Percentiles rank a stretch among this genome's conserved stretches.
Evolutionary conservation across 2,329 filamentous ascomycete species (phyloP).

Genomic region (Coniella lustricola): DNA sequence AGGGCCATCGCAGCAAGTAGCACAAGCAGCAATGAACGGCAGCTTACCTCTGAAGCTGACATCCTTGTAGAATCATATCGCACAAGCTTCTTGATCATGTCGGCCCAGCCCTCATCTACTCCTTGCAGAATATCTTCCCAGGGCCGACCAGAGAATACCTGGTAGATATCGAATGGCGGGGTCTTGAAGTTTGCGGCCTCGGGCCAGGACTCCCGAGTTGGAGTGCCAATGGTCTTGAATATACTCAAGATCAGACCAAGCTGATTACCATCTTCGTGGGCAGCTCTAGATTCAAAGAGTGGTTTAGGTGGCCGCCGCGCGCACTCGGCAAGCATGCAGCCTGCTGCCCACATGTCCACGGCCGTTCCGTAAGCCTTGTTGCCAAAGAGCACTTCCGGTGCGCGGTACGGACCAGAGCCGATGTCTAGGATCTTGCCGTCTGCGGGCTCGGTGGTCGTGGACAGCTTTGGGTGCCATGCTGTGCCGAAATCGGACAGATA

Average conservation of each 20-base stretch:
- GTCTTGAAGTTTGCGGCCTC: slow-evolving; percentile 60
- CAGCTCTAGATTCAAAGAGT: slow-evolving; percentile 72
- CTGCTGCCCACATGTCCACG: slow-evolving; percentile 86
- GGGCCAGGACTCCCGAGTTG: slow-evolving; percentile 74
- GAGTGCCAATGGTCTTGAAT: slow-evolving; percentile 86
- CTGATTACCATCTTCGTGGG: slow-evolving; percentile 78
- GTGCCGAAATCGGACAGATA: slow-evolving; percentile 90
- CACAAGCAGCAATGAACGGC: neutral
- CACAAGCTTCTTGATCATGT: slow-evolving; percentile 62
- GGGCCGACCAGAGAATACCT: slow-evolving; percentile 56
- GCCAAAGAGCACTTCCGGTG: slow-evolving; percentile 87
- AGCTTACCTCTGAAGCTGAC: slow-evolving; percentile 53
- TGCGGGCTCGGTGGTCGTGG: slow-evolving; percentile 53
- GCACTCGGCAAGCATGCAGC: slow-evolving; percentile 76
- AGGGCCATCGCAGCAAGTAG: neutral
- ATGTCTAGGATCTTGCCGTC: slow-evolving; percentile 80
- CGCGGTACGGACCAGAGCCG: slow-evolving; percentile 83
- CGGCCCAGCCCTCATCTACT: slow-evolving; percentile 49
- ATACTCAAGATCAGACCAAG: slow-evolving; percentile 85
- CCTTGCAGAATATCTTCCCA: slow-evolving; percentile 67
- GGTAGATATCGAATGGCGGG: slow-evolving; percentile 88
- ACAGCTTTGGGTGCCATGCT: slow-evolving; percentile 64
- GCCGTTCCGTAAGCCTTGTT: slow-evolving; percentile 62
- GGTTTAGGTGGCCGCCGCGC: slow-evolving; percentile 47
- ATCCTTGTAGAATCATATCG: slow-evolving; percentile 65